phyloP scores from a whole-genome alignment of 2,329 filamentous ascomycete species.

The Cladosporium sp. region DNA sequence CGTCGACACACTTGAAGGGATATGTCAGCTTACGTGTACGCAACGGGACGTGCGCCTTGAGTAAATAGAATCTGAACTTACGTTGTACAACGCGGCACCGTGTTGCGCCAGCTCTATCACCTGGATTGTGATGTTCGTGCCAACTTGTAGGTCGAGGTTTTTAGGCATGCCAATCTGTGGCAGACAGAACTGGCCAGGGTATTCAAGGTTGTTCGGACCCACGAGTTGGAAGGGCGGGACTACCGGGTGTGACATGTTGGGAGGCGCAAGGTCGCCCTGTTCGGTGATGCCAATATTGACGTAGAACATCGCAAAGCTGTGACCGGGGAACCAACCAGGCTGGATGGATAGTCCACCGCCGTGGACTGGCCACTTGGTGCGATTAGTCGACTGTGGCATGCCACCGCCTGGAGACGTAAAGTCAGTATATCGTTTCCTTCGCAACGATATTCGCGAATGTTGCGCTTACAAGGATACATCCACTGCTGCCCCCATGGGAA shows the following conservation, averaged over 20 bases:
- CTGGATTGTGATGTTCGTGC: constrained; percentile 90
- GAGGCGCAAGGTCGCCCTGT: constrained; percentile 56
- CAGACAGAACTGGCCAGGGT: constrained; percentile 78
- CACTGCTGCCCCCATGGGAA: constrained; percentile 93
- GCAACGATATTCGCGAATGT: no score
- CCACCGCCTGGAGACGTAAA: no score
- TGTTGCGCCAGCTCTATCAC: constrained; percentile 81
- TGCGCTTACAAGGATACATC: constrained; percentile 83
- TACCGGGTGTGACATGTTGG: constrained; percentile 87
- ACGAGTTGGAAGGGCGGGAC: constrained; percentile 77
- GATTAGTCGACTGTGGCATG: constrained; percentile 72
- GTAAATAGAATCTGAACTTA: no score
- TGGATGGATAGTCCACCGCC: constrained; percentile 93
- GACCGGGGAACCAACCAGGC: constrained; percentile 94
- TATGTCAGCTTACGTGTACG: constrained; percentile 1
- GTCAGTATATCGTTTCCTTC: no score
- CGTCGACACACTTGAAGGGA: constrained; percentile 77
- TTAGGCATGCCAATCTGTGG: constrained; percentile 83
- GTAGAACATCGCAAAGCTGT: constrained; percentile 79
- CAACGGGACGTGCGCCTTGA: no score
- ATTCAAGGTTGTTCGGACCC: constrained; percentile 80
- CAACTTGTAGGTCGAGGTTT: constrained; percentile 69
- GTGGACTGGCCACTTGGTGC: constrained; percentile 85
- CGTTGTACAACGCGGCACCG: constrained; percentile 79
- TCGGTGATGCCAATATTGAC: constrained; percentile 80